Evolutionary conservation across 2,329 filamentous ascomycete species (phyloP).

Genomic region (Calonectria hongkongensis): DNA sequence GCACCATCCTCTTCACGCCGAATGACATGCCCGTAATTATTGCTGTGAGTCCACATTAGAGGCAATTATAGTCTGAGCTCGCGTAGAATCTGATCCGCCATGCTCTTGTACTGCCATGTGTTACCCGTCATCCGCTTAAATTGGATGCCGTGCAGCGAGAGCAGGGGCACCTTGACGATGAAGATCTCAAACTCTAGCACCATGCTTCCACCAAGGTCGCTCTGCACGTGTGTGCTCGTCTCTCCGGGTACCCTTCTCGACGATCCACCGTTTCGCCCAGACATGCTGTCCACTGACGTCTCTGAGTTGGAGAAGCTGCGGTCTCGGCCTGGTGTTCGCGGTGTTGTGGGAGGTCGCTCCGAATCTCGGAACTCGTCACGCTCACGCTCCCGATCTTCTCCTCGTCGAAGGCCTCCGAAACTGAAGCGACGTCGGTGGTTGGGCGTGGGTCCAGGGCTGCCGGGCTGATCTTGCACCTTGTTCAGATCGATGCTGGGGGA

Average conservation of each 20-base stretch:
- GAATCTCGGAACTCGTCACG: slow-evolving; percentile 83
- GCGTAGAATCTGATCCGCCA: slow-evolving; percentile 95
- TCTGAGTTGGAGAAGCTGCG: slow-evolving; percentile 92
- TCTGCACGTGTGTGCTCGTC: slow-evolving; percentile 94
- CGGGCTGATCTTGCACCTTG: slow-evolving; percentile 79
- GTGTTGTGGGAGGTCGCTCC: slow-evolving; percentile 63
- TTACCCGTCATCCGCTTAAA: slow-evolving; percentile 98
- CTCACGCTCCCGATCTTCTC: slow-evolving; percentile 78
- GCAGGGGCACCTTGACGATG: slow-evolving; percentile 96
- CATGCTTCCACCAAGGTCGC: slow-evolving; percentile 89
- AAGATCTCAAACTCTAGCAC: slow-evolving; percentile 95
- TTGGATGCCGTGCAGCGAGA: slow-evolving; percentile 95
- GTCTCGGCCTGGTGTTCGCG: slow-evolving; percentile 72
- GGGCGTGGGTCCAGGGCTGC: slow-evolving; percentile 73
- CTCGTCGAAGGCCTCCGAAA: slow-evolving; percentile 80
- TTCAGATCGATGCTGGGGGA: slow-evolving; percentile 92
- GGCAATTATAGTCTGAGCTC: slow-evolving; percentile 83
- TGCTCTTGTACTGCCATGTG: slow-evolving; percentile 99
- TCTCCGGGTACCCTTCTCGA: slow-evolving; percentile 83
- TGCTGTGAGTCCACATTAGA: slow-evolving; percentile 7
- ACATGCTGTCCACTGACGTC: slow-evolving; percentile 84
- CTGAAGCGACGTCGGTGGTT: slow-evolving; percentile 87
- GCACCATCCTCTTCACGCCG: slow-evolving; percentile 23
- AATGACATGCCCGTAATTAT: slow-evolving; percentile 11
- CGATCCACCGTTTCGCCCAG: slow-evolving; percentile 69